Percentiles rank a stretch among this genome's conserved stretches.
phyloP scores from a whole-genome alignment of 345 rosid genomes.

The Linum lewisii region DNA sequence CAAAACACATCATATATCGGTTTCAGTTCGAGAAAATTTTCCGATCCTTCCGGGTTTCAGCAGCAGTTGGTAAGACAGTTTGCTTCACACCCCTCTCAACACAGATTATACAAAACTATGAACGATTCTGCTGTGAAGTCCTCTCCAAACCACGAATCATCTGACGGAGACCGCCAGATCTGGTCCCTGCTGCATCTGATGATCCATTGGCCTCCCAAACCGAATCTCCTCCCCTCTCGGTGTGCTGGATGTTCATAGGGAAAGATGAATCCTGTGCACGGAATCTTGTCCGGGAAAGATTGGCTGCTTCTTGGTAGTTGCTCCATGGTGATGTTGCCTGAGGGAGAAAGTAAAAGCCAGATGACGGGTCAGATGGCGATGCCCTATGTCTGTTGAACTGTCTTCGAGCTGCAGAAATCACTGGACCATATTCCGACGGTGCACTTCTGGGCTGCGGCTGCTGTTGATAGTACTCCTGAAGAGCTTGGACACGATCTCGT shows the following conservation, averaged over 20 bases:
- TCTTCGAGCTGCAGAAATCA: constrained; percentile 41
- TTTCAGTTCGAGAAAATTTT: not conserved
- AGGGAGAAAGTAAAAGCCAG: constrained; percentile 57
- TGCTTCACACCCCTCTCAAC: constrained; percentile 13
- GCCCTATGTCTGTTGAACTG: constrained; percentile 40
- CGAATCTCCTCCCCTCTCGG: constrained; percentile 42
- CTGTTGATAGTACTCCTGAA: constrained; percentile 84
- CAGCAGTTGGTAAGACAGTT: not conserved
- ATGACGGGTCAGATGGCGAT: constrained; percentile 63
- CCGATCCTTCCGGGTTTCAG: not conserved
- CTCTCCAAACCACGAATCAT: constrained; percentile 73
- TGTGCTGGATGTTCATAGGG: constrained; percentile 33
- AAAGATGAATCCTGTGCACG: constrained; percentile 60
- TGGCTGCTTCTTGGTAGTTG: constrained; percentile 45
- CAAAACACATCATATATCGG: not conserved
- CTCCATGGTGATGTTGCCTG: constrained; percentile 38
- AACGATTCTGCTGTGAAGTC: constrained; percentile 51
- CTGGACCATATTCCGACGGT: constrained; percentile 46
- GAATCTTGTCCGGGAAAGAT: constrained; percentile 28
- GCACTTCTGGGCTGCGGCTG: constrained; percentile 58
- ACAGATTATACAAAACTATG: constrained; percentile 20
- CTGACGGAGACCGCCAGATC: constrained; percentile 51
- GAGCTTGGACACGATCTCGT: constrained; percentile 85
- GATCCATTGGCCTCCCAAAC: constrained; percentile 43
- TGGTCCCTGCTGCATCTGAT: constrained; percentile 27